phyloP scores from a whole-genome alignment of 176 grass and related monocot species.

The Bonia amplexicaulis region DNA sequence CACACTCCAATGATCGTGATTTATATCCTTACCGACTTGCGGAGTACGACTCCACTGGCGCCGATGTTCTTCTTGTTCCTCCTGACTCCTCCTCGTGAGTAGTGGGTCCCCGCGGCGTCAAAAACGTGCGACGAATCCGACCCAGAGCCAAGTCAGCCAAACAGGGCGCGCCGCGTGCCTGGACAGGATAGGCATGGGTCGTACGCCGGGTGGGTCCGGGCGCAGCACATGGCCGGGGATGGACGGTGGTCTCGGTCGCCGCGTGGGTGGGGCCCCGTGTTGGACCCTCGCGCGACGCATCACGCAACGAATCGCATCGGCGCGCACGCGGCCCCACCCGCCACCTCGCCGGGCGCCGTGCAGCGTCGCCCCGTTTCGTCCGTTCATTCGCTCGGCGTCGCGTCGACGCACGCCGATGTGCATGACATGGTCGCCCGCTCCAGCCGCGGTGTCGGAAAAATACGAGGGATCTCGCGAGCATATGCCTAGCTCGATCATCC shows the following conservation, averaged over 20 bases:
- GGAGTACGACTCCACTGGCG: neutral
- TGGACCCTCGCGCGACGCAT: neutral
- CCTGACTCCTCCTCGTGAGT: neutral
- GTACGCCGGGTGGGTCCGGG: neutral
- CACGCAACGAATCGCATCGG: slow-evolving; percentile 23
- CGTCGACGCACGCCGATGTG: neutral
- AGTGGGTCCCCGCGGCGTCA: too few species aligned
- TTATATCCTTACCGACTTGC: too few species aligned
- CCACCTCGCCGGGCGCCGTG: neutral
- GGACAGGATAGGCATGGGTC: neutral
- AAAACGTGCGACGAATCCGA: slow-evolving; percentile 1
- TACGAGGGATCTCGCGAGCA: neutral
- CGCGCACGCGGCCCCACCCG: neutral
- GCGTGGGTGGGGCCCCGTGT: neutral
- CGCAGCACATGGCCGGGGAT: slow-evolving; percentile 6
- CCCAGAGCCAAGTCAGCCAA: neutral
- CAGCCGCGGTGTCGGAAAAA: neutral
- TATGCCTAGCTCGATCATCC: too few species aligned
- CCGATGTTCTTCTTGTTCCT: neutral
- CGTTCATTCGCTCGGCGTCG: neutral
- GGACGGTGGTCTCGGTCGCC: slow-evolving; percentile 25
- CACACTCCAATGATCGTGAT: neutral
- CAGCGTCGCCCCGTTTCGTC: neutral
- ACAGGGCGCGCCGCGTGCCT: neutral
- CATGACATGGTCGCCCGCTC: neutral